Conservation (phyloP, 2,329 filamentous ascomycete genomes). For the Colletotrichum eremochloae region DNA sequence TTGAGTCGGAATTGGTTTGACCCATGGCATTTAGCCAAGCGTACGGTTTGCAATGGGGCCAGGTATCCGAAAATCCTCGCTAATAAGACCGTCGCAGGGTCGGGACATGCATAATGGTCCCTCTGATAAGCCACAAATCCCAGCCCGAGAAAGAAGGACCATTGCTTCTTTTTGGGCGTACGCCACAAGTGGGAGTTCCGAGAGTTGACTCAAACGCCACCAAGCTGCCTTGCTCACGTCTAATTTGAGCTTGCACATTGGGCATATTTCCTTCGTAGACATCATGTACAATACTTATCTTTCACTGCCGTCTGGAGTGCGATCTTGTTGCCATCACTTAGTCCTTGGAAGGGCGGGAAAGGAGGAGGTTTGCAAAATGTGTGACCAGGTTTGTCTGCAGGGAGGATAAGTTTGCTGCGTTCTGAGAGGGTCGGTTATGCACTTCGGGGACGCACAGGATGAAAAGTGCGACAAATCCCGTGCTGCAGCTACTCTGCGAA, state of each 20-base stretch:
- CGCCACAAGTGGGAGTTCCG: not conserved
- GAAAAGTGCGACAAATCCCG: not conserved
- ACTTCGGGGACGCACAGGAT: not conserved
- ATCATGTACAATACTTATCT: too few species aligned
- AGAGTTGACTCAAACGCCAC: not conserved
- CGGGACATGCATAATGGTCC: not conserved
- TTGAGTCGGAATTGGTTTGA: not conserved
- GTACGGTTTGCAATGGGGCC: not conserved
- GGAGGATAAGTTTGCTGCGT: not conserved
- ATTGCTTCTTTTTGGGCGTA: not conserved
- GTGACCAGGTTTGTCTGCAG: not conserved
- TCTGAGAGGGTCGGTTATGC: not conserved
- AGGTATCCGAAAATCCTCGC: not conserved
- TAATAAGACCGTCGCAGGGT: not conserved
- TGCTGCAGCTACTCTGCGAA: too few species aligned
- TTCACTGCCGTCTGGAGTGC: too few species aligned
- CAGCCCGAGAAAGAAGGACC: not conserved
- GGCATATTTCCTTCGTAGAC: not conserved
- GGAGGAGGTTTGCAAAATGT: not conserved
- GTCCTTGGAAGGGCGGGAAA: too few species aligned
- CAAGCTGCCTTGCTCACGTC: not conserved
- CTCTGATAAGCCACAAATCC: not conserved
- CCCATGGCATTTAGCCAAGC: not conserved
- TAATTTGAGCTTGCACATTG: not conserved
- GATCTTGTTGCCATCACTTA: too few species aligned